Evolutionary conservation across 495 filamentous ascomycete genomes (phyloP).

Genomic region (Diplogelasinospora grovesii): DNA sequence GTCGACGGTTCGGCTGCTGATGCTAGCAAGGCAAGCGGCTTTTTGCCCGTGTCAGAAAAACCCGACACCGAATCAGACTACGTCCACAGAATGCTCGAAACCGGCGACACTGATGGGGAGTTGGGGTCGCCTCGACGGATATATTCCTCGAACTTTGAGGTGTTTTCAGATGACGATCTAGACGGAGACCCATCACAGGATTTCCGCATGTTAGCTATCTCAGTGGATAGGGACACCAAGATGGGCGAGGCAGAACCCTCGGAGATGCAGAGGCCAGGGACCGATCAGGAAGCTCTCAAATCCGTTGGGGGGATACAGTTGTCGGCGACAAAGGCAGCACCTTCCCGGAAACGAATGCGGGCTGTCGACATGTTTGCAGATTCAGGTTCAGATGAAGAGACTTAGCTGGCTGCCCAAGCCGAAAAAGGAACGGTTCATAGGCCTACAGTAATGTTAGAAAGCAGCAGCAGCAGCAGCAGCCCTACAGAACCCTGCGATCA

Average conservation of each 20-base stretch:
- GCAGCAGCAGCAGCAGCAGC: too few relatives aligned
- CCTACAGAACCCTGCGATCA: too few relatives aligned
- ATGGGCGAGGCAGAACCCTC: constrained; percentile 15
- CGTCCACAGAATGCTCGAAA: constrained; percentile 23
- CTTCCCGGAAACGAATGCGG: constrained; percentile 56
- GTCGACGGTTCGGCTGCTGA: constrained; percentile 49
- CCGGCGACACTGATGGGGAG: constrained; percentile 32
- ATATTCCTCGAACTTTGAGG: constrained; percentile 20
- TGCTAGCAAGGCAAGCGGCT: constrained; percentile 27
- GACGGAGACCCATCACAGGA: constrained; percentile 22
- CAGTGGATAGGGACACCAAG: constrained; percentile 10
- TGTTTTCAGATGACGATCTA: constrained; percentile 23
- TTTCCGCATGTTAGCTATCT: constrained; percentile 1
- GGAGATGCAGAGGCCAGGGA: constrained; percentile 15
- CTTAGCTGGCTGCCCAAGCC: constrained; percentile 13
- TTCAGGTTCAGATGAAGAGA: constrained; percentile 38
- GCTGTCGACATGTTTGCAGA: constrained; percentile 95
- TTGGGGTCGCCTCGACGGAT: constrained; percentile 11
- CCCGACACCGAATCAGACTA: constrained; percentile 22
- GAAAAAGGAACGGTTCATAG: too few relatives aligned
- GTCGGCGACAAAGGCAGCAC: constrained; percentile 19
- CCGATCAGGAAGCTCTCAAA: constrained; percentile 11
- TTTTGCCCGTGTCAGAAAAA: constrained; percentile 27
- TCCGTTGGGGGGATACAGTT: constrained; percentile 22
- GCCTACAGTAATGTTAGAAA: too few relatives aligned